Evolutionary conservation across 768 basidiomycete species (phyloP), one percentile per base, ranked within the genome.

Genomic region (Pisolithus sp.): DNA sequence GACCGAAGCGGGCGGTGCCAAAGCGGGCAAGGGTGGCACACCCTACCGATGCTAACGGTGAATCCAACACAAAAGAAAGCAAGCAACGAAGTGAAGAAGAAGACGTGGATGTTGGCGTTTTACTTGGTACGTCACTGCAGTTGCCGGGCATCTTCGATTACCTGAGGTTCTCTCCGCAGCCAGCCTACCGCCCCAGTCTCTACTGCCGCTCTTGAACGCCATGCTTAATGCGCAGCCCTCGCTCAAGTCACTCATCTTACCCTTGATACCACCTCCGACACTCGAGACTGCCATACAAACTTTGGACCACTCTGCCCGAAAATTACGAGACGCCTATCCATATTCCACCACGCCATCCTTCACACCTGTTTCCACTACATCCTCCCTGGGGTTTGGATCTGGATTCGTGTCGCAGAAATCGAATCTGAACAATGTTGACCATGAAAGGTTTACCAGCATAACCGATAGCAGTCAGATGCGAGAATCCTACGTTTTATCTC

Each of bases 251-350:
- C 68, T 78, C 8, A 77, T 93, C 51, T 69, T 93, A 36, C 82
- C 83, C 30, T 73, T 93, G 36, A 89, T 93, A 62, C 90, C 90
- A 47, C 81, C 87, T n/a, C 90, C 90, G 13, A 85, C 89, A 2
- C 71, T 91, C 52, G 85, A 89, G 28, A 82, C 78, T 28, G 89
- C 87, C 9, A 66, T 82, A 26, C 80, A 89, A 59, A 82, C 83
- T 12, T 68, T 93, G 23, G 76, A 77, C 31, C 77, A 76, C 54
- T 83, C 86, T 7, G 79, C 85, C 26, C 81, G 80, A 71, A 87
- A 82, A 63, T 75, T 93, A 38, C 80, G 81, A 38, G 89, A 92
- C 49, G 86, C 89, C 15, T 89, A 87, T 66, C 90, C 90, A 5
- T 93, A 89, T 65, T 89, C 90, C 3, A 82, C 74, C 50, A 51